phyloP scores from a whole-genome alignment of 148 eudicot genomes.

The Vaccinium corymbosum region DNA sequence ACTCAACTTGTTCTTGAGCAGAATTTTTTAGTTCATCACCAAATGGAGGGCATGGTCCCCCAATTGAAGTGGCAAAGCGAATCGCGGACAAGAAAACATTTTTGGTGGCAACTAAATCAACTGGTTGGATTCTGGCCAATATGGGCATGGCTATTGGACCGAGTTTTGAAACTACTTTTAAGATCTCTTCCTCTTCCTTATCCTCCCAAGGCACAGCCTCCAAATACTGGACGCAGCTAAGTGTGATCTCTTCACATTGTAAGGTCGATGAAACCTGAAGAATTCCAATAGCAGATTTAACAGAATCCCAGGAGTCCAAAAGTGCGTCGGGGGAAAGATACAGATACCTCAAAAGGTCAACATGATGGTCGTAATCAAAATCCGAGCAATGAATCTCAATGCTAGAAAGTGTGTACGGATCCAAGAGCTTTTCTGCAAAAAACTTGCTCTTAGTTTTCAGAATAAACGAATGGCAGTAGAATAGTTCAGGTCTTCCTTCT shows the following conservation, averaged over 20 bases:
- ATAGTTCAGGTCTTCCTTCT: constrained; percentile 40
- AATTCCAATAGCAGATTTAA: constrained; percentile 54
- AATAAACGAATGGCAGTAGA: constrained; percentile 35
- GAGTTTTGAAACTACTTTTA: constrained; percentile 42
- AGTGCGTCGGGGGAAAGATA: constrained; percentile 39
- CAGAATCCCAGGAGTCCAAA: constrained; percentile 57
- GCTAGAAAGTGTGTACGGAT: constrained; percentile 20
- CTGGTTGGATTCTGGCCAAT: constrained; percentile 54
- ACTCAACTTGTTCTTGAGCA: constrained; percentile 93
- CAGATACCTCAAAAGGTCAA: constrained; percentile 47
- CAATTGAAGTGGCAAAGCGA: constrained; percentile 60
- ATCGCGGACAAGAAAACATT: constrained; percentile 71
- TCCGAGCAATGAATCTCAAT: constrained; percentile 57
- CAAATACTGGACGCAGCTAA: constrained; percentile 57
- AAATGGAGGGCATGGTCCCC: constrained; percentile 51
- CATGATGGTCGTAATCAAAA: constrained; percentile 38
- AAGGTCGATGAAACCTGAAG: constrained; percentile 56
- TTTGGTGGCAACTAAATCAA: constrained; percentile 47
- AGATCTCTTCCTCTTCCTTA: constrained; percentile 62
- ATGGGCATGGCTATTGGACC: constrained; percentile 66
- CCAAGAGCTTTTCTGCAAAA: constrained; percentile 43
- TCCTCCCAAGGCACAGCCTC: constrained; percentile 84
- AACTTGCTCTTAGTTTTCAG: constrained; percentile 52
- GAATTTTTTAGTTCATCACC: constrained; percentile 66
- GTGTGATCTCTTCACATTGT: constrained; percentile 42